phyloP scores from a whole-genome alignment of 116 monocot genomes.

The Trichopus zeylanicus region DNA sequence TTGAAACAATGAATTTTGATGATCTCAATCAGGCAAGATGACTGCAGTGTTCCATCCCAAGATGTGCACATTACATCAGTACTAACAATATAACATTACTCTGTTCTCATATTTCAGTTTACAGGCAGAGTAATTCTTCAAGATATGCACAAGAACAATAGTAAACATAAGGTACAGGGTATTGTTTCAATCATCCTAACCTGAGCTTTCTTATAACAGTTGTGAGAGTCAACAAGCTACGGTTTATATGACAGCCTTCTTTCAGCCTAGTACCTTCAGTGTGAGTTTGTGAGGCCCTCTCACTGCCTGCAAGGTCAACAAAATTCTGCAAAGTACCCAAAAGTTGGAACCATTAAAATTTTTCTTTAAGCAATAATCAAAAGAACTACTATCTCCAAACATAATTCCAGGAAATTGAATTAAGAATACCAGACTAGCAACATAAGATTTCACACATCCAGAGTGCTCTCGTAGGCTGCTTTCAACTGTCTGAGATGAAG shows the following conservation, averaged over 20 bases:
- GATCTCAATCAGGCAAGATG: too few relatives aligned
- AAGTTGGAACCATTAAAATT: too few relatives aligned
- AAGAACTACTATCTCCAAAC: background rate
- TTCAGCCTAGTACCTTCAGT: constrained; percentile 78
- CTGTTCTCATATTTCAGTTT: background rate
- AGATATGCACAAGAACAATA: background rate
- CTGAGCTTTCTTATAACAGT: constrained; percentile 97
- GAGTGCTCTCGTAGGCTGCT: constrained; percentile 68
- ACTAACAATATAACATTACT: too few relatives aligned
- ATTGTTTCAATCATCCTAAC: constrained; percentile 18
- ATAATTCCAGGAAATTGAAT: background rate
- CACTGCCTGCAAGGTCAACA: constrained; percentile 98
- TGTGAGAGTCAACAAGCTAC: constrained; percentile 80
- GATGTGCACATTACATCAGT: too few relatives aligned
- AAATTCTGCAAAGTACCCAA: constrained; percentile 75
- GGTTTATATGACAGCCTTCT: constrained; percentile 97
- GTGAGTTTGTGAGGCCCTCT: constrained; percentile 82
- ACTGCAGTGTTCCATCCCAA: too few relatives aligned
- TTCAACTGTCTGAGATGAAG: constrained; percentile 55
- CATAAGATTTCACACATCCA: constrained; percentile 80
- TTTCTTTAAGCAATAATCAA: too few relatives aligned
- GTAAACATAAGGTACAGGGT: background rate
- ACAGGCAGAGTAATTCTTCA: too few relatives aligned
- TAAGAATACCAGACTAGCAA: constrained; percentile 71
- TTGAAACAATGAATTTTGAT: too few relatives aligned